Conservation (phyloP, 2,329 filamentous ascomycete species). For the Botrytis fabae region DNA sequence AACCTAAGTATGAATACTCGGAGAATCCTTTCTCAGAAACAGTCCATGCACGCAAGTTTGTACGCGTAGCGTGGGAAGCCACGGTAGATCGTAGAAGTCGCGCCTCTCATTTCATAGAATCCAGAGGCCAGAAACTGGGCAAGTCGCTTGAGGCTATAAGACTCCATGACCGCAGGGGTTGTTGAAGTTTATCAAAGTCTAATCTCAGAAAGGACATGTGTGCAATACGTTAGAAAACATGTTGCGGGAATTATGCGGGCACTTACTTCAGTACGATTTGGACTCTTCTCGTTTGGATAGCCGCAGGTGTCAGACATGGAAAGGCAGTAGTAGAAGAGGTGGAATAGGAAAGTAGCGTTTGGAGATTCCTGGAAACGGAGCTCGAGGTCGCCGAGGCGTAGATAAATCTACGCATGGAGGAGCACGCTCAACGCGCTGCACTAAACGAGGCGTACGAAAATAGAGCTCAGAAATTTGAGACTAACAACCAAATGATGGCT, state of each 20-base stretch:
- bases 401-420: background rate
- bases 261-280: background rate
- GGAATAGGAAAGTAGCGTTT: background rate
- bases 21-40: no score
- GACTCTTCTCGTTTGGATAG: background rate
- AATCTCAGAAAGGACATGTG: background rate
- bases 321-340: background rate
- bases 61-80: no score
- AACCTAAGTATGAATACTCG: no score
- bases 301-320: background rate
- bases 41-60: no score
- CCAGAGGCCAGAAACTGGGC: no score
- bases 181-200: background rate
- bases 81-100: no score
- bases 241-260: background rate
- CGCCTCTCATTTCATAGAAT: no score
- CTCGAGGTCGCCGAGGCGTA: background rate
- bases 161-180: background rate
- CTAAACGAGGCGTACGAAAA: background rate
- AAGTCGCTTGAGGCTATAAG: background rate
- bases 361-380: background rate
- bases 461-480: background rate
- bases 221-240: background rate
- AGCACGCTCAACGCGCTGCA: background rate
- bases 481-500: background rate